Base-by-base conservation (phyloP, 495 filamentous ascomycete species). In the Pseudevernia furfuracea region DNA sequence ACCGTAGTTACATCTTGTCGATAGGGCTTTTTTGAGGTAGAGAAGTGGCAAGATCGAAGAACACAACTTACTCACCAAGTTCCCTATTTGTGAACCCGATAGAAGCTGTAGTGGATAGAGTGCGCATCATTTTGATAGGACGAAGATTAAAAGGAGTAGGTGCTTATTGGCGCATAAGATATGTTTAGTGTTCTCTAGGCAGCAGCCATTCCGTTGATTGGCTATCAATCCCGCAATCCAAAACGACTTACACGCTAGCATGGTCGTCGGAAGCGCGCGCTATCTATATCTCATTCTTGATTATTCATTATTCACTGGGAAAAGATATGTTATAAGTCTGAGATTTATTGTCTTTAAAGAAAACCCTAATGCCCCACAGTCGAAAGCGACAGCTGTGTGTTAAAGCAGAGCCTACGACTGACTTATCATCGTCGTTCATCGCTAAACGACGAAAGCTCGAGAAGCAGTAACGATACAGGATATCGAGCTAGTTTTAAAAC, bases 181-280 rank as follows among this genome's bases (percentile, higher is more conserved):
- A 48, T 61, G 36, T 61, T 61, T 61, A 61, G 41, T 30, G 41
- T 61, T 49, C 48, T 49, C 59, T 43, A 48, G 59, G 41, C 41
- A 61, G 59, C 41, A 61, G 59, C 32, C 41, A 61, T 61, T 61
- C 23, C 59, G 46, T 61, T 52, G 28, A 52, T 62, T 62, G 60
- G 44, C 44, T 48, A 39, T 53, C 44, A 62, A 39, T 44, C 30
- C 60, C 30, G 44, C 44, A 61, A 32, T 61, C 23, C 39, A 11
- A 60, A 60, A 44, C 17, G 30, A 41, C 43, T 41, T 15, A 41
- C 10, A 41, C 38, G 38, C 38, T 62, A 62, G 60, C 43, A 36
- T 62, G 44, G 60, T 53, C 52, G 15, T 53, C 23, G 43, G 17
- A 62, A 46, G 37, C 60, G 60, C 60, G 60, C 60, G 60, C 60